phyloP scores from a whole-genome alignment of 2,329 filamentous ascomycete genomes.

The Fusarium nisikadoi region DNA sequence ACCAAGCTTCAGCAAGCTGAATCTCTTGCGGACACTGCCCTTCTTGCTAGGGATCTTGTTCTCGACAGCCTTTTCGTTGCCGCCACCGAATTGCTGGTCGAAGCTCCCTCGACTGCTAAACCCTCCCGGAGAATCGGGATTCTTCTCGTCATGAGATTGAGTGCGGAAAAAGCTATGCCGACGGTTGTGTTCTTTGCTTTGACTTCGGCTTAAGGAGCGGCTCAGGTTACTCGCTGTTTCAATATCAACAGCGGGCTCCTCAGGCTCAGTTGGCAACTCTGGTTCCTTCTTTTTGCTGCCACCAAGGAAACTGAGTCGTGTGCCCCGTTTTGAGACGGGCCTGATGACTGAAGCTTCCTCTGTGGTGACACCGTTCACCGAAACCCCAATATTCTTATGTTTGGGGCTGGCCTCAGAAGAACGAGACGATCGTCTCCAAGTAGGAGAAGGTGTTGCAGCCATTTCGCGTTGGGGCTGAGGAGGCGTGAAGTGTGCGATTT shows the following conservation, averaged over 20 bases:
- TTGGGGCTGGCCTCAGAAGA: slow-evolving; percentile 52
- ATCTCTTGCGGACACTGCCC: slow-evolving; percentile 77
- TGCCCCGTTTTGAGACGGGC: slow-evolving; percentile 62
- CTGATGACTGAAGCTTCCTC: slow-evolving; percentile 64
- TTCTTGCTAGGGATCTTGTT: slow-evolving; percentile 58
- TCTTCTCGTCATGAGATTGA: slow-evolving; percentile 47
- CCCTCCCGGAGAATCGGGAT: slow-evolving; percentile 41
- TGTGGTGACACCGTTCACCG: slow-evolving; percentile 50
- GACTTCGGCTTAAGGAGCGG: slow-evolving; percentile 41
- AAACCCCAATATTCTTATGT: slow-evolving; percentile 47
- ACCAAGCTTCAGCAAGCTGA: slow-evolving; percentile 81
- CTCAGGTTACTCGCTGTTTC: slow-evolving; percentile 49
- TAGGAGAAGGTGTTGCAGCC: slow-evolving; percentile 56
- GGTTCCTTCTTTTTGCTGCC: slow-evolving; percentile 61
- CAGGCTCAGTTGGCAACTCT: slow-evolving; percentile 46
- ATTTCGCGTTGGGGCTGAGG: slow-evolving; percentile 56
- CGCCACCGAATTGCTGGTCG: slow-evolving; percentile 43
- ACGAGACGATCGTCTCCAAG: slow-evolving; percentile 62
- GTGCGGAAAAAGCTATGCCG: slow-evolving; percentile 60
- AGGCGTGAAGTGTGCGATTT: slow-evolving; percentile 71
- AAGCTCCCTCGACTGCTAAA: slow-evolving; percentile 44
- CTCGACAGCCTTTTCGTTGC: slow-evolving; percentile 40
- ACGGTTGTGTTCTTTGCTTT: slow-evolving; percentile 47
- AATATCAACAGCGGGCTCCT: slow-evolving; percentile 45
- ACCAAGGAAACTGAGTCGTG: slow-evolving; percentile 67